Evolutionary conservation across 129 eudicot genomes (phyloP).

Genomic region (Chrysanthemum lavandulifolium): DNA sequence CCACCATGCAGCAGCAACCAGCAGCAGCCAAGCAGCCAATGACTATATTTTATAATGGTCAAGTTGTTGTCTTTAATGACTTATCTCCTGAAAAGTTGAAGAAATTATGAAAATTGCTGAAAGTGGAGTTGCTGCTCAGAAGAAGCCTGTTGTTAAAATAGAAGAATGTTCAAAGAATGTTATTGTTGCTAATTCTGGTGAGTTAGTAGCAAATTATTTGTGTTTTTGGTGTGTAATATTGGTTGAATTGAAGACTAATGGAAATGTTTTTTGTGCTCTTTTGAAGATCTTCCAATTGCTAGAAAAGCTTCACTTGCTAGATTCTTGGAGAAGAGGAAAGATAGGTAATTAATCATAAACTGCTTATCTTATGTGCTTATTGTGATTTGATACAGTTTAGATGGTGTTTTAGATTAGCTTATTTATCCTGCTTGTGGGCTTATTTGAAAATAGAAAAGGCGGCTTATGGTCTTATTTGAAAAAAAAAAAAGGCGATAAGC

Average conservation of each 20-base stretch:
- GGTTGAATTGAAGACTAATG: neutral
- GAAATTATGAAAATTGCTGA: conserved; percentile 73
- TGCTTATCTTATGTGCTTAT: too few relatives aligned
- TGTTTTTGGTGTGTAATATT: neutral
- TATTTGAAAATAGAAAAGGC: too few relatives aligned
- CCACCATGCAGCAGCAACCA: conserved; percentile 13
- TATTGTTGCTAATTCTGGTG: conserved; percentile 30
- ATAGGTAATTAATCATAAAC: conserved; percentile 34
- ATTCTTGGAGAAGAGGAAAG: conserved; percentile 90
- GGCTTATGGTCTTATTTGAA: too few relatives aligned
- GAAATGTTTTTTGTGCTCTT: neutral
- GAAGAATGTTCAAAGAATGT: conserved; percentile 41
- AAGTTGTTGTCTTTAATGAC: conserved; percentile 76
- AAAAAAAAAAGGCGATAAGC: too few relatives aligned
- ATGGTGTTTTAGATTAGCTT: neutral
- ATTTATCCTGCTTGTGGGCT: too few relatives aligned
- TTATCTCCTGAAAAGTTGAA: conserved; percentile 67
- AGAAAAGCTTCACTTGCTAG: conserved; percentile 85
- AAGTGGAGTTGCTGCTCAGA: conserved; percentile 30
- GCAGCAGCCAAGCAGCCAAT: conserved; percentile 38
- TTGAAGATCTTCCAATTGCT: conserved; percentile 88
- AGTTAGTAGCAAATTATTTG: neutral
- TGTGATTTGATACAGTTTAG: too few relatives aligned
- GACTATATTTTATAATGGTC: conserved; percentile 92
- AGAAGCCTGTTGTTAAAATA: conserved; percentile 24